Evolutionary conservation across 768 basidiomycete species (phyloP), one percentile per base, ranked within the genome.

Genomic region (Suillus fuscotomentosus): DNA sequence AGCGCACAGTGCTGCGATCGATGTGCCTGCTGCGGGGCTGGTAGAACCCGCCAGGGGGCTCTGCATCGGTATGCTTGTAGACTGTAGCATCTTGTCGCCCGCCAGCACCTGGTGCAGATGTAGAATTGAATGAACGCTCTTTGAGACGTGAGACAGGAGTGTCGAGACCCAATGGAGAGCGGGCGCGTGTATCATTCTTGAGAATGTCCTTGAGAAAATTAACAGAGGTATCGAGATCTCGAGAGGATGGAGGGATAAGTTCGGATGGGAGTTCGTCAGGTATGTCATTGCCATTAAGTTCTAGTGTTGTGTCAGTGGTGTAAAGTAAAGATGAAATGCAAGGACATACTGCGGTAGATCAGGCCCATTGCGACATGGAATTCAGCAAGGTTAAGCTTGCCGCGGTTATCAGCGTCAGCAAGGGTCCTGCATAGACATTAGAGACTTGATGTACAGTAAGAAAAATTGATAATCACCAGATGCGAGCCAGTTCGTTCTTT

Each of bases 311-410:
- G 27, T 14, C 5, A 62, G 22, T 50, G n/a, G 20, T 48, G 59
- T 39, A 36, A 63, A 59, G 60, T 14, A 39, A 7, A 62, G 7
- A 13, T 45, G 5, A 27, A 20, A 61, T 63, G 24, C 31, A 63
- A 34, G 24, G 60, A 86, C 92, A 70, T 79, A 98, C 97, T 85
- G 72, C 97, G 89, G 78, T 95, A 98, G 71, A 99, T 99, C 62
- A 99, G 81, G 60, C 93, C 95, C 97, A 99, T 99, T 0, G 97
- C 97, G 64, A 98, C 92, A 73, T 99, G 95, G 75, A 99, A 99
- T 74, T 99, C 97, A 15, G 93, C 91, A 34, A 97, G 81, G 69
- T 97, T 98, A 56, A 99, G 86, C 76, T 95, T 97, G 27, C 97
- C 97, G 27, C 95, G 89, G 77, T 99, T 94, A 66, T 96, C 91